Conservation (phyloP, 345 rosid genomes). For the Populus ilicifolia region DNA sequence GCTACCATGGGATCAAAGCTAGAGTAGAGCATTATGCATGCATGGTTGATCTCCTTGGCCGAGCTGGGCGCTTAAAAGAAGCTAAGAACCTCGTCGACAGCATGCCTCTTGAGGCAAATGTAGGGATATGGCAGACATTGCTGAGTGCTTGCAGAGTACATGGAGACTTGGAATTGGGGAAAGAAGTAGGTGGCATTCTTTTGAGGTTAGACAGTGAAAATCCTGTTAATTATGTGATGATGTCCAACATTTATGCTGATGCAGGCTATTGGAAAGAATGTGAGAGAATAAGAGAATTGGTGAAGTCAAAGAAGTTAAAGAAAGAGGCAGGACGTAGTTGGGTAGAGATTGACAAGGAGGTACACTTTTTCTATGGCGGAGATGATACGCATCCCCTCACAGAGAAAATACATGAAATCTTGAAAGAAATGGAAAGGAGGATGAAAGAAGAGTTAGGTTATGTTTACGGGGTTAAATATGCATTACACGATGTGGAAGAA, state of each 20-base stretch:
- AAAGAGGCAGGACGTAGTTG: conserved; percentile 84
- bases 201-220: conserved; percentile 51
- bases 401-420: conserved; percentile 40
- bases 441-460: conserved; percentile 71
- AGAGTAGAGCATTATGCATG: conserved; percentile 83
- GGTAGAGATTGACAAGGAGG: conserved; percentile 70
- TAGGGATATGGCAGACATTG: conserved; percentile 86
- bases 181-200: conserved; percentile 60
- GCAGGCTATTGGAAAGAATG: conserved; percentile 65
- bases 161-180: conserved; percentile 58
- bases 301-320: conserved; percentile 47
- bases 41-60: conserved; percentile 78
- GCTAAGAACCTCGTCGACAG: conserved; percentile 57
- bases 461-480: conserved; percentile 42
- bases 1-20: conserved; percentile 35
- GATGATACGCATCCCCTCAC: conserved; percentile 51
- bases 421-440: conserved; percentile 62
- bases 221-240: conserved; percentile 74
- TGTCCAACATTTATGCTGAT: conserved; percentile 74
- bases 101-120: conserved; percentile 63
- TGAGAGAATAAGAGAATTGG: conserved; percentile 53
- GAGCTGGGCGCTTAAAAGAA: conserved; percentile 71
- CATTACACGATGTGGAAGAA: conserved; percentile 67
- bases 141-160: conserved; percentile 80
- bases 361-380: conserved; percentile 60